Conservation (phyloP, 352 stramenopile species). For the Aphanomyces euteiches region DNA sequence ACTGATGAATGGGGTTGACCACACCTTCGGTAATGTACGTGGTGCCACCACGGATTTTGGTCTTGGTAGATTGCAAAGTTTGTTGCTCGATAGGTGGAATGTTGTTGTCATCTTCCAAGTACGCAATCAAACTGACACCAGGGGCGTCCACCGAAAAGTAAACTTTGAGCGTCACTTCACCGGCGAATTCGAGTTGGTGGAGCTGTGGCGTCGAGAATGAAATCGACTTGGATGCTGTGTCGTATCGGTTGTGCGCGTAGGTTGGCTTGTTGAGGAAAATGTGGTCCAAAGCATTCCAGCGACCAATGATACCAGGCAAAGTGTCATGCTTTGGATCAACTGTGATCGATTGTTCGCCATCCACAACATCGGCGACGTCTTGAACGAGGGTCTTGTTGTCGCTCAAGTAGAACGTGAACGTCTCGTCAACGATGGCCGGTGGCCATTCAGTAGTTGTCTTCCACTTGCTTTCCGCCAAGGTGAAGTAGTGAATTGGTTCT, state of each 20-base stretch:
- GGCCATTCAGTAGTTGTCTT: constrained; percentile 62
- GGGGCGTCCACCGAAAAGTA: constrained; percentile 73
- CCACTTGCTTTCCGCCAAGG: constrained; percentile 70
- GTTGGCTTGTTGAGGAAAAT: constrained; percentile 65
- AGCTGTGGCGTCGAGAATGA: constrained; percentile 63
- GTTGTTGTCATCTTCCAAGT: constrained; percentile 76
- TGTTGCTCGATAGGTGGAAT: constrained; percentile 67
- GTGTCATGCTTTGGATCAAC: background rate
- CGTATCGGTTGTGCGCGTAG: constrained; percentile 74
- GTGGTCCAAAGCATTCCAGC: constrained; percentile 69
- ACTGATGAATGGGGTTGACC: constrained; percentile 65
- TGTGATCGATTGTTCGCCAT: constrained; percentile 7
- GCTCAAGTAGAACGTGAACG: constrained; percentile 50
- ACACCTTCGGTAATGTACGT: constrained; percentile 81
- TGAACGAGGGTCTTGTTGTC: constrained; percentile 46
- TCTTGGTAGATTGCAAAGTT: constrained; percentile 42
- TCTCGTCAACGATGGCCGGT: constrained; percentile 49
- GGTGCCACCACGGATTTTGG: constrained; percentile 45
- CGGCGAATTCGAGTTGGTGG: constrained; percentile 61
- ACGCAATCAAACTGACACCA: constrained; percentile 62
- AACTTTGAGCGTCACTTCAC: constrained; percentile 62
- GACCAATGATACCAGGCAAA: constrained; percentile 36
- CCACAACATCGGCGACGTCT: constrained; percentile 14
- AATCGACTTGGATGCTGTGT: constrained; percentile 46
- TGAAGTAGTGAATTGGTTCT: constrained; percentile 77